Percentiles rank a stretch among this genome's conserved stretches.
Conservation (phyloP, 805 yeast genomes). For the Zygoascus biomembranicola region DNA sequence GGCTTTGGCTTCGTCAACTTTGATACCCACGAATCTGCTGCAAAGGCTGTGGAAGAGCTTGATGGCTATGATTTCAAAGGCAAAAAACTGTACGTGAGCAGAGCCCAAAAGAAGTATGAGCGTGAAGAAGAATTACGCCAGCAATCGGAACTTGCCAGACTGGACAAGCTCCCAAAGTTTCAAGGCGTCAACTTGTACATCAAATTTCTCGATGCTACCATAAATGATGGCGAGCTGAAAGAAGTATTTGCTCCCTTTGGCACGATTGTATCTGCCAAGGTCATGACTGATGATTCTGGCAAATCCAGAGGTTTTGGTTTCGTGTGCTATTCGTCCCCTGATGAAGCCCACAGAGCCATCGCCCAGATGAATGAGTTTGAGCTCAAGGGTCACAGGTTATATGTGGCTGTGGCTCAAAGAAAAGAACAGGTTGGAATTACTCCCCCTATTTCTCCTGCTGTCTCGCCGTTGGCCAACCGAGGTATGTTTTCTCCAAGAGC, state of each 20-base stretch:
- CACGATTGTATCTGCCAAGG: slow-evolving; percentile 39
- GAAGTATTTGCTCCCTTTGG: slow-evolving; percentile 42
- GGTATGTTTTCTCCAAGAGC: slow-evolving; percentile 27
- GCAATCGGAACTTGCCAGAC: slow-evolving; percentile 2
- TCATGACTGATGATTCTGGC: slow-evolving; percentile 37
- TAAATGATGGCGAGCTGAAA: slow-evolving; percentile 46
- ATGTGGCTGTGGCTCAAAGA: slow-evolving; percentile 73
- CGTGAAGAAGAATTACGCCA: slow-evolving; percentile 15
- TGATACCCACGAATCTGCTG: slow-evolving; percentile 35
- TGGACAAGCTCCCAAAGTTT: neutral
- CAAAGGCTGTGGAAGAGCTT: slow-evolving; percentile 42
- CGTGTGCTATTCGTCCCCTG: slow-evolving; percentile 60
- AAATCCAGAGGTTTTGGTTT: slow-evolving; percentile 74
- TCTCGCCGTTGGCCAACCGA: neutral
- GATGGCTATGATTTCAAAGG: slow-evolving; percentile 37
- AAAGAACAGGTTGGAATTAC: slow-evolving; percentile 25
- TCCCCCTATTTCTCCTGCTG: neutral
- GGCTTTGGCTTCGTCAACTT: slow-evolving; percentile 53
- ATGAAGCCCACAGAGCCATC: slow-evolving; percentile 62
- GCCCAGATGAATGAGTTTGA: slow-evolving; percentile 51
- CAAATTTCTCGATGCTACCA: slow-evolving; percentile 48
- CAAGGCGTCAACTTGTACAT: slow-evolving; percentile 64
- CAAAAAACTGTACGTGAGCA: slow-evolving; percentile 30
- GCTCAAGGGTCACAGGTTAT: slow-evolving; percentile 42
- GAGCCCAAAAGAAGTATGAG: slow-evolving; percentile 39